These are phyloP conservation scores for Angomonas ambiguus DNA, from an alignment of 208 protist species.

Conservation along the genomic window DNA sequence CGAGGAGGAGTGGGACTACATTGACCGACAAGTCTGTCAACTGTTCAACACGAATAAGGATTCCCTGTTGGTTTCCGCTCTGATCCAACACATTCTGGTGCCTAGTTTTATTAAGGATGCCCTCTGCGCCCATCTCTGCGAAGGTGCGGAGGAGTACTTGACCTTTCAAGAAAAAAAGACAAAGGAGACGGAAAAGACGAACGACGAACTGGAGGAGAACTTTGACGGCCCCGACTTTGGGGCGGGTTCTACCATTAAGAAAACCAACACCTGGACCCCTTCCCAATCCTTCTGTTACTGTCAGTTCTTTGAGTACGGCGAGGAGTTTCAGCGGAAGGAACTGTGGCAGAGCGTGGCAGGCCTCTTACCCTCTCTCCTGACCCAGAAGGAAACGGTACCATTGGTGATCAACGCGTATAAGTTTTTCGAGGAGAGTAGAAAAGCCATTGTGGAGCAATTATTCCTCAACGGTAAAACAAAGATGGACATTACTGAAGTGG, in stretches of 20 bases:
- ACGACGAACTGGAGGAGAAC: slow-evolving; percentile 26
- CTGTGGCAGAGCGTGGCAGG: slow-evolving; percentile 44
- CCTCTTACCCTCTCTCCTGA: slow-evolving; percentile 33
- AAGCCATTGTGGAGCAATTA: slow-evolving; percentile 14
- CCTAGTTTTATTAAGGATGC: slow-evolving; percentile 65
- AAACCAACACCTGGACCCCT: neutral
- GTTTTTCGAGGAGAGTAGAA: slow-evolving; percentile 26
- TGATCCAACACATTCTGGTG: slow-evolving; percentile 59
- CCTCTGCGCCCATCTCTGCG: slow-evolving; percentile 64
- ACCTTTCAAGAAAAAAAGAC: neutral
- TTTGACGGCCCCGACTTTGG: slow-evolving; percentile 77
- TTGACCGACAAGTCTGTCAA: slow-evolving; percentile 31
- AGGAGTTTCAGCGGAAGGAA: slow-evolving; percentile 52
- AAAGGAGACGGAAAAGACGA: neutral
- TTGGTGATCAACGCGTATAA: slow-evolving; percentile 30
- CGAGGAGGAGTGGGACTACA: slow-evolving; percentile 21
- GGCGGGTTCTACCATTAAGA: neutral
- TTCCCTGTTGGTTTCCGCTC: slow-evolving; percentile 60
- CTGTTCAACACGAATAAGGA: slow-evolving; percentile 46
- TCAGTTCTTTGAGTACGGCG: slow-evolving; percentile 66
- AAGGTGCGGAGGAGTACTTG: slow-evolving; percentile 67
- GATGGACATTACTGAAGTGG: slow-evolving; percentile 32
- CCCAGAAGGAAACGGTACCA: slow-evolving; percentile 25
- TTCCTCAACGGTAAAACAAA: slow-evolving; percentile 10
- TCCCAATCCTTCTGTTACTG: slow-evolving; percentile 53